Conservation (phyloP, 768 basidiomycete species). For the Boletus speciosus region DNA sequence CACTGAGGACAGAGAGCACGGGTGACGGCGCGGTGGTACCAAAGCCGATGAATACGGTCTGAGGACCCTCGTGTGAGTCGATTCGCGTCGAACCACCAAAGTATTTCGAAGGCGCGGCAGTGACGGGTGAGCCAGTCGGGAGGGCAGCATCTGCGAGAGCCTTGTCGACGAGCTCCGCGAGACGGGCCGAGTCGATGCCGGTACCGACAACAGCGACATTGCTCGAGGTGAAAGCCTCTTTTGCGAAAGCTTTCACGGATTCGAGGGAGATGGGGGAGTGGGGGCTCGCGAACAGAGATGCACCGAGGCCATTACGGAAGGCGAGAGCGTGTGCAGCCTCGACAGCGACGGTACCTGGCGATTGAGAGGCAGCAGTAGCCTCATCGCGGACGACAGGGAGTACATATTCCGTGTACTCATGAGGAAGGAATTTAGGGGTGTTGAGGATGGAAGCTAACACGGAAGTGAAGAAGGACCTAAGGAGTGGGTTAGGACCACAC, state of each 20-base stretch:
- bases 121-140: constrained; percentile 35
- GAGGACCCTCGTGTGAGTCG: constrained; percentile 53
- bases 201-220: constrained; percentile 87
- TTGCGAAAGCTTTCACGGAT: constrained; percentile 73
- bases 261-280: constrained; percentile 59
- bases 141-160: constrained; percentile 46
- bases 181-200: constrained; percentile 70
- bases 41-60: constrained; percentile 86
- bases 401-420: constrained; percentile 76
- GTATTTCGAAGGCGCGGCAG: constrained; percentile 41
- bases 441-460: constrained; percentile 82
- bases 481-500: background rate
- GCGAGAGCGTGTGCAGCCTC: constrained; percentile 88
- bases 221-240: constrained; percentile 66
- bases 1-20: constrained; percentile 74
- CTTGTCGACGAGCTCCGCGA: constrained; percentile 69
- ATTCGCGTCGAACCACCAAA: constrained; percentile 88
- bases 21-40: constrained; percentile 67
- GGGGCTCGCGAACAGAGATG: constrained; percentile 80
- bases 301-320: constrained; percentile 92
- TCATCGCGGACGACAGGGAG: constrained; percentile 70
- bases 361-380: constrained; percentile 50
- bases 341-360: constrained; percentile 68
- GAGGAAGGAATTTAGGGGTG: constrained; percentile 75
- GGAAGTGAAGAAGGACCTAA: constrained; percentile 85